Base-by-base conservation (phyloP, 768 basidiomycete genomes). In the Panus rudis region DNA sequence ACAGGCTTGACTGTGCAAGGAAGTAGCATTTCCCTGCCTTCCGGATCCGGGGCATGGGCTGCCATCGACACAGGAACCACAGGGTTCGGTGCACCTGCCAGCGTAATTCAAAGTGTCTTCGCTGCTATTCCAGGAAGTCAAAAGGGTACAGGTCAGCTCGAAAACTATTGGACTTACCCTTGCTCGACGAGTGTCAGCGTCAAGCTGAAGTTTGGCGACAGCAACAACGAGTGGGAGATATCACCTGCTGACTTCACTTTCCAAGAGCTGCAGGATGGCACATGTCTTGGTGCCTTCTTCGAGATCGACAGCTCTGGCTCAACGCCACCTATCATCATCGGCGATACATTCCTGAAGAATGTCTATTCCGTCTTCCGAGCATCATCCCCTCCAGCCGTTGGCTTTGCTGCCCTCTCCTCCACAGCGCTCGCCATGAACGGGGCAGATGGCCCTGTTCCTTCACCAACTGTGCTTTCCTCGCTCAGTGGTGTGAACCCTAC, bases 51-150 rank as follows among this genome's bases (percentile, higher is more conserved):
- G 1, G 71, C 82, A 0, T 78, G 76, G 47, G 80, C 85, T 3
- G 96, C 92, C 13, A 96, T 98, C 45, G 96, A 99, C 57, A 97
- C 92, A 2, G 94, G 94, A 39, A 97, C 96, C 0, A 96, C 96
- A 1, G 77, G 97, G 26, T 75, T 98, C 30, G 92, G 90, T 6
- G 93, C 90, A 0, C 93, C 94, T 0, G 4, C 73, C 0, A 58
- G 59, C 12, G 67, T 67, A 39, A 78, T 93, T 17, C 58, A 71
- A 3, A 60, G 58, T 13, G 66, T 98, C 11, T 98, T 80, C 54
- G 69, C 73, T 1, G 77, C 83, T 47, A 91, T 99, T 34, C 79
- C 85, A 2, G 80, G 78, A 4, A 73, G 88, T 0, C 47, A 59
- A 32, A 57, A 76, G 1, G 81, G 83, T 16, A 67, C 72, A 0